Conservation (phyloP, 2,329 filamentous ascomycete species). For the Cercospora sesami region DNA sequence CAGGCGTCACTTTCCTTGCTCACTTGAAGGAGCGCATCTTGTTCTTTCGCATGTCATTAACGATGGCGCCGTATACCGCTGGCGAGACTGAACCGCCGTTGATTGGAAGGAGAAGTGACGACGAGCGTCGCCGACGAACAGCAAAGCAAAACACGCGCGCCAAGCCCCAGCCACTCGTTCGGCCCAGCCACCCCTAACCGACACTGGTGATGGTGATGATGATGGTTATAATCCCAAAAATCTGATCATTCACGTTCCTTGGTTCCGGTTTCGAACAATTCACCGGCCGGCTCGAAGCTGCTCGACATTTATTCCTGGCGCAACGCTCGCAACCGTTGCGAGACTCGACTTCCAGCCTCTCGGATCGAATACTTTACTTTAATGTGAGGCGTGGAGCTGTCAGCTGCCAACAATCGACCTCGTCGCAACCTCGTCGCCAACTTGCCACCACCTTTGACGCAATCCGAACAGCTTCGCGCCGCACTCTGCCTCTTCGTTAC, state of each 20-base stretch:
- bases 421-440: not conserved
- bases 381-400: conserved; percentile 11
- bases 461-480: not conserved
- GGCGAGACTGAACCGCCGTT: not conserved
- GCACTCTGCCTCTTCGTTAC: not conserved
- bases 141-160: not conserved
- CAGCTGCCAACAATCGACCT: conserved; percentile 3
- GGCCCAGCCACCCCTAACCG: not conserved
- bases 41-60: not conserved
- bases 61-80: not conserved
- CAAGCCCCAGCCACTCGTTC: not conserved
- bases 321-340: not conserved
- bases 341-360: not conserved
- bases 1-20: not conserved
- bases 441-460: not conserved
- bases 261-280: not conserved
- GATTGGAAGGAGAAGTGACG: not conserved
- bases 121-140: not conserved
- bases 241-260: not conserved
- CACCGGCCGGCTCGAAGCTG: not conserved
- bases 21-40: not conserved
- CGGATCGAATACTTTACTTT: not conserved
- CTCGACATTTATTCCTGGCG: not conserved
- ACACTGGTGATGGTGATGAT: not conserved
- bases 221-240: not conserved